phyloP scores from a whole-genome alignment of 2,329 filamentous ascomycete species.

The Balansia obtecta region DNA sequence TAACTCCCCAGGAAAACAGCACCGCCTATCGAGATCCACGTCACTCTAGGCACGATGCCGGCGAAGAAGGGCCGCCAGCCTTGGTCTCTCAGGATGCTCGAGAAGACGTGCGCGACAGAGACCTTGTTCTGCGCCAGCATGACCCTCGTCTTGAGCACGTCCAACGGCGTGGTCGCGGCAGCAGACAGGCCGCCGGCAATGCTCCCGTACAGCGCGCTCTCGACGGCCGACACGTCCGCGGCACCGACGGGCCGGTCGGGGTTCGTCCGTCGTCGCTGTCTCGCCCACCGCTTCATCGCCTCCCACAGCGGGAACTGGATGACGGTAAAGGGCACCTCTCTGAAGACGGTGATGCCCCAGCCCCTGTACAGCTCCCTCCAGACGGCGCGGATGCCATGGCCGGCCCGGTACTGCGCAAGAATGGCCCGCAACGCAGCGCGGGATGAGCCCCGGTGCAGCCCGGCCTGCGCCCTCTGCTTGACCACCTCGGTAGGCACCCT shows the following conservation, averaged over 20 bases:
- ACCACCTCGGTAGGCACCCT: constrained; percentile 92
- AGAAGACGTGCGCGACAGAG: constrained; percentile 46
- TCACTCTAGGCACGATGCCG: constrained; percentile 67
- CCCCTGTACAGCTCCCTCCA: constrained; percentile 82
- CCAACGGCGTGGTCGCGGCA: constrained; percentile 78
- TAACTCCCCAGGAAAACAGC: constrained; percentile 92
- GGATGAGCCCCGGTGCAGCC: constrained; percentile 61
- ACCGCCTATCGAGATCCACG: constrained; percentile 91
- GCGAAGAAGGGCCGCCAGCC: constrained; percentile 61
- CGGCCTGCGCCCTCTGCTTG: constrained; percentile 91
- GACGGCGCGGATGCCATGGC: constrained; percentile 42
- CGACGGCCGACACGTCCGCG: constrained; percentile 50
- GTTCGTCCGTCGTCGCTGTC: constrained; percentile 13
- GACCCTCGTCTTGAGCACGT: constrained; percentile 92
- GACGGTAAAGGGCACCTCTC: constrained; percentile 94
- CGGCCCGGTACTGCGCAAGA: constrained; percentile 30
- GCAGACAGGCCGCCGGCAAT: constrained; percentile 76
- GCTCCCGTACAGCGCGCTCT: constrained; percentile 78
- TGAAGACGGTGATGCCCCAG: constrained; percentile 82
- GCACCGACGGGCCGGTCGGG: constrained; percentile 7
- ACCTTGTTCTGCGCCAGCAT: constrained; percentile 71
- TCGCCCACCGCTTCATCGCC: constrained; percentile 61
- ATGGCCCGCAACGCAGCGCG: constrained; percentile 59
- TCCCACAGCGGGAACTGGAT: constrained; percentile 98
- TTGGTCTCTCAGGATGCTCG: constrained; percentile 49